Base-by-base conservation (phyloP, 2,329 filamentous ascomycete genomes). In the Ramularia endophylla region DNA sequence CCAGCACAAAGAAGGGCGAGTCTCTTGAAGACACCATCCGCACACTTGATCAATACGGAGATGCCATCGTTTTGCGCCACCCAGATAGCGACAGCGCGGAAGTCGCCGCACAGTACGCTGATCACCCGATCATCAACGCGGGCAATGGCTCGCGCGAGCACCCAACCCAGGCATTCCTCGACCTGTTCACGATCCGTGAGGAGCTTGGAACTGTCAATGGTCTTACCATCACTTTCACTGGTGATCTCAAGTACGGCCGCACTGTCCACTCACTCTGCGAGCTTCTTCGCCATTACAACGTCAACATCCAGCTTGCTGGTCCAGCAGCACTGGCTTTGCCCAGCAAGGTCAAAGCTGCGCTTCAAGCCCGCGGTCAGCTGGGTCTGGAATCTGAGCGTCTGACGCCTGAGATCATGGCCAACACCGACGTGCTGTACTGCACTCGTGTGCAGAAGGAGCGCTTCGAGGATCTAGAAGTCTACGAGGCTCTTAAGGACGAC, bases 131-230 rank as follows among this genome's bases (percentile, higher is more conserved):
- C 59, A 90, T 98, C 74, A 98, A 98, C 63, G 92, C 88, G 51
- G 92, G 92, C 37, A 98, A 98, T 63, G 92, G 92, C 50, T 88
- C 85, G 67, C 82, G 87, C 57, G 92, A 98, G 71, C 92, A 98
- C 68, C 92, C 92, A 1, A 98, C 92, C 0, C 92, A 98, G 68
- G 92, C 92, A 0, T 92, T 98, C 76, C 74, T 98, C 16, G 92
- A 98, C 60, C 82, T 98, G 43, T 98, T 95, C 73, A 97, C 92
- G 40, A 98, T 98, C 60, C 87, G 92, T 54, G 92, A 98, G 68
- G 92, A 98, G 67, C 76, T 97, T 7, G 92, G 92, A 50, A 95
- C 89, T 0, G 90, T 97, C 42, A 89, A 90, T 61, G 90, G 90
- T 38, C 74, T 98, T 50, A 97, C 87, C 32, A 94, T 98, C 60